Base-by-base conservation (phyloP, 306 rosid genomes). In the Malus asiatica region DNA sequence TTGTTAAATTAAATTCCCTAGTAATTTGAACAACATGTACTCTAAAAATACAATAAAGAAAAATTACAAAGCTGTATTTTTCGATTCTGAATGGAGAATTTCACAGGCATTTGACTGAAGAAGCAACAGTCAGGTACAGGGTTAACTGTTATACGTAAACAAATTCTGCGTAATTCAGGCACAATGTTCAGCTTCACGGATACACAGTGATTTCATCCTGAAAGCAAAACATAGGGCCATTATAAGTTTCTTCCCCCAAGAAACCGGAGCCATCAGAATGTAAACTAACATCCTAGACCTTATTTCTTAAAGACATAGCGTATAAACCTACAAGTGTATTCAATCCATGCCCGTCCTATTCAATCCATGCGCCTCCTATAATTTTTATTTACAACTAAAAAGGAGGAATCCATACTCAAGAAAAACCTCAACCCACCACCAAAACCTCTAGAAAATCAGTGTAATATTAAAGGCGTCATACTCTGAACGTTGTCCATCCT, bases 171-270 rank as follows among this genome's bases (percentile, higher is more conserved):
- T 9, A 32, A 46, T 64, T 51, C 72, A 29, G 70, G 48, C 1
- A 22, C 68, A 57, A 58, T 64, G 71, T 55, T 51, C 76, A 67
- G 65, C 75, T 66, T 38, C 76, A 23, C 4, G 55, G 40, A 48
- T 52, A 51, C 79, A 51, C 67, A 29, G 35, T 60, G 40, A 74
- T 19, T 35, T 20, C 25, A 74, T 60, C 83, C 78, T 67, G 83
- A 45, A 75, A 72, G 16, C 5, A 51, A 35, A 27, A 38, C 30
- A 70, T 20, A 48, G 6, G 55, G 40, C n/a, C 32, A 11, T 20
- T 48, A 1, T 16, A 22, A 32, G 42, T 33, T 33, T 67, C 22
- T 60, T 38, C 68, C 63, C 30, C 76, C 0, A 15, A 44, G 25
- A 65, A 38, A 38, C 11, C 15, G 25, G 67, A 66, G 70, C 48